These are phyloP conservation scores for Rhynchosporium secalis DNA, from an alignment of 2,329 filamentous ascomycete genomes.

Conservation along the genomic window DNA sequence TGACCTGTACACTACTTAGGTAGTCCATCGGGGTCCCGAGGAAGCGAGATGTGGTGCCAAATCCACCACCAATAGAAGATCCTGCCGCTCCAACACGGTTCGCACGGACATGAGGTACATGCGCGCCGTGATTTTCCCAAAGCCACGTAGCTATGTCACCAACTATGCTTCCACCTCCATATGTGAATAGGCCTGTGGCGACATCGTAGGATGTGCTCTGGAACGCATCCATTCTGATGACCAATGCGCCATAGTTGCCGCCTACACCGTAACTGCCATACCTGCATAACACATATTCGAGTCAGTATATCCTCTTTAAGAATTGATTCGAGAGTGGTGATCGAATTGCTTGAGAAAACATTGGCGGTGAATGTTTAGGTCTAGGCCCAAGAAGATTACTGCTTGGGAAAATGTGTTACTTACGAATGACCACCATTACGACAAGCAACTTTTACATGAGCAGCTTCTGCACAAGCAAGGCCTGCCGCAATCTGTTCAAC, in stretches of 20 bases:
- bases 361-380: too few species aligned
- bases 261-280: slow-evolving; percentile 16
- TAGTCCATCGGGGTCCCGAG: slow-evolving; percentile 17
- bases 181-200: slow-evolving; percentile 7
- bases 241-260: slow-evolving; percentile 14
- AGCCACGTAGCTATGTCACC: slow-evolving; percentile 16
- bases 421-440: slow-evolving; percentile 12
- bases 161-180: slow-evolving; percentile 12
- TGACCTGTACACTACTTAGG: slow-evolving; percentile 11
- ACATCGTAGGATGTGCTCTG: slow-evolving; percentile 5
- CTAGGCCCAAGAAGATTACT: too few species aligned
- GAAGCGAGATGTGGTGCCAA: slow-evolving; percentile 15
- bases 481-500: background rate
- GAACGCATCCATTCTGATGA: slow-evolving; percentile 16
- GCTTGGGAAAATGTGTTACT: too few species aligned
- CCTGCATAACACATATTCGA: background rate
- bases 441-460: slow-evolving; percentile 6
- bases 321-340: too few species aligned
- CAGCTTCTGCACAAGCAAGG: background rate
- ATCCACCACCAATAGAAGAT: slow-evolving; percentile 14
- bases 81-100: slow-evolving; percentile 13
- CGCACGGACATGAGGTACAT: slow-evolving; percentile 16
- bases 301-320: too few species aligned
- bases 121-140: slow-evolving; percentile 13
- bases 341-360: too few species aligned